Evolutionary conservation across 148 eudicot genomes (phyloP), one percentile per base, ranked within the genome.

Genomic region (Tetragonia tetragonoides): DNA sequence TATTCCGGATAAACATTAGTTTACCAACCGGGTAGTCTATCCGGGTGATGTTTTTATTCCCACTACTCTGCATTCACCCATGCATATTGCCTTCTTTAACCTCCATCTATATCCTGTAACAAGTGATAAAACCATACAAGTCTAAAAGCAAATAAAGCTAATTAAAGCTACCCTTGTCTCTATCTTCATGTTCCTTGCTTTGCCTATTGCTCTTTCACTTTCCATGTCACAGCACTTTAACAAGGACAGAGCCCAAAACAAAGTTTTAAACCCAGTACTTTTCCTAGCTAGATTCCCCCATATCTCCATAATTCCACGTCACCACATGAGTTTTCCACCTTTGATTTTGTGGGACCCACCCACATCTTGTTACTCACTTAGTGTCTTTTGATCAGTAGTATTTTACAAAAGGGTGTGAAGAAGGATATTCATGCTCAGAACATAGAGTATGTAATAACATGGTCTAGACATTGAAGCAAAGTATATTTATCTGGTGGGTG

Each of bases 391-490:
- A 10, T 37, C 6, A 59, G 21, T 71, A 61, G n/a, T n/a, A n/a
- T n/a, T 78, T 15, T 62, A 51, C 63, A 61, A 21, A 78, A 63
- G 70, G 39, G 64, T 28, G 3, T 63, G 1, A 37, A 6, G n/a
- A 10, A 21, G 91, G 89, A 87, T 87, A 87, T 87, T 84, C 87
- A 84, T 51, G 67, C 70, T n/a, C 49, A 68, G 78, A 74, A 76
- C 74, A 80, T 65, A 21, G 57, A 53, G 34, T 28, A 28, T 28
- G 1, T 28, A 28, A 28, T 28, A 28, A 28, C 57, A 18, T 21
- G 3, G 21, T 68, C 41, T 40, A 71, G 65, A 64, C 59, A 75
- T 65, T 17, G 34, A 65, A 24, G 61, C 68, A 75, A 49, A 47
- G 60, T 47, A 65, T 44, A 4, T 34, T 20, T 16, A 4, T 75